Evolutionary conservation across 495 filamentous ascomycete species (phyloP).

Genomic region (Poronia punctata): DNA sequence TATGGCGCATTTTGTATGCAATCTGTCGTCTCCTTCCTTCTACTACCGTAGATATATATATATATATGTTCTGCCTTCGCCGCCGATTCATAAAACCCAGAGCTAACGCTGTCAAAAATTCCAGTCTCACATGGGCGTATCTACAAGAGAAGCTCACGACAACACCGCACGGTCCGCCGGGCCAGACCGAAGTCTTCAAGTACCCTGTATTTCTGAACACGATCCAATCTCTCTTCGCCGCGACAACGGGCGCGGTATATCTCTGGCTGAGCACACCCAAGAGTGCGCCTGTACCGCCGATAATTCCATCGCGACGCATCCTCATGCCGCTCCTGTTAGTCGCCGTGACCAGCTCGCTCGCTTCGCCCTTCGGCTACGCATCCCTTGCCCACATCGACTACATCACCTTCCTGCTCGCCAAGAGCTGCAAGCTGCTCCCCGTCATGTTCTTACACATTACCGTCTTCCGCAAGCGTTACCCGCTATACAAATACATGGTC

Average conservation of each 20-base stretch:
- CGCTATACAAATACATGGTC: constrained; percentile 93
- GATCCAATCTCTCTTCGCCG: constrained; percentile 87
- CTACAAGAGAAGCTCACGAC: constrained; percentile 98
- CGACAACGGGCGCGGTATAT: constrained; percentile 72
- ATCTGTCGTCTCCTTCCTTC: too few relatives aligned
- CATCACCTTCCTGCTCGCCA: constrained; percentile 96
- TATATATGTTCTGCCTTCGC: too few relatives aligned
- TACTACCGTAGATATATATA: too few relatives aligned
- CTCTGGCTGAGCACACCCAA: constrained; percentile 58
- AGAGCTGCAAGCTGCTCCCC: constrained; percentile 93
- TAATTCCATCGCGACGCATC: constrained; percentile 71
- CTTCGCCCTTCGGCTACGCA: constrained; percentile 92
- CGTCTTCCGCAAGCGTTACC: constrained; percentile 82
- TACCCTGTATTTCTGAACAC: constrained; percentile 94
- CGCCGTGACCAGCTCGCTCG: constrained; percentile 77
- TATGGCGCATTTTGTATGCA: too few relatives aligned
- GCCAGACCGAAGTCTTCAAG: constrained; percentile 66
- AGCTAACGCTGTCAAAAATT: constrained; percentile 10
- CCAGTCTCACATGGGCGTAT: constrained; percentile 89
- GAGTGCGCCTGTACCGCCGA: constrained; percentile 43
- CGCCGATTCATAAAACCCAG: neutral
- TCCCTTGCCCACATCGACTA: constrained; percentile 93
- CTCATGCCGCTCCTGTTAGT: constrained; percentile 77
- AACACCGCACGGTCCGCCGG: constrained; percentile 65
- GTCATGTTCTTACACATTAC: constrained; percentile 96